These are phyloP conservation scores for Colletotrichum cereale DNA, from an alignment of 2,329 filamentous ascomycete genomes.

Conservation along the genomic window DNA sequence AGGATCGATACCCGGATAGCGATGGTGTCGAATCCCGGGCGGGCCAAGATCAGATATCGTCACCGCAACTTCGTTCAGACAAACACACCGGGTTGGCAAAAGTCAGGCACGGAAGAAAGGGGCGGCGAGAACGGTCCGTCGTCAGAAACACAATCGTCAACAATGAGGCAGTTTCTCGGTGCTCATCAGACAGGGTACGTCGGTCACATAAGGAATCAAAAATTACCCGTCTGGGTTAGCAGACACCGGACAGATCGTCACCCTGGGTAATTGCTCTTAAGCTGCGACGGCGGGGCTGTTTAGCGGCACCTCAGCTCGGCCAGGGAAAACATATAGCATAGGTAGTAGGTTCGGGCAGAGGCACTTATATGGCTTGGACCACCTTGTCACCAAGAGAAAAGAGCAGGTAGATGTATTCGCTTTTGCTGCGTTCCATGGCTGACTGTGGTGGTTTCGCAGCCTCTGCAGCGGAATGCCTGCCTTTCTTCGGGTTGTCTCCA, in stretches of 20 bases:
- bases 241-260: slow-evolving; percentile 4
- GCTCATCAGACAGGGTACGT: neutral
- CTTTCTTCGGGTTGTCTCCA: slow-evolving; percentile 19
- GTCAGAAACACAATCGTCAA: slow-evolving; percentile 2
- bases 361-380: slow-evolving; percentile 1
- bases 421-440: neutral
- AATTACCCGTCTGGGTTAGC: neutral
- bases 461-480: slow-evolving; percentile 19
- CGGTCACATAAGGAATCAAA: neutral
- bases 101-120: slow-evolving; percentile 12
- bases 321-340: neutral
- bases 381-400: slow-evolving; percentile 10
- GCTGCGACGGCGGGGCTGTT: neutral
- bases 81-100: neutral
- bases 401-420: neutral
- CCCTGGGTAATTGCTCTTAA: slow-evolving; percentile 3
- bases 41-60: slow-evolving; percentile 18
- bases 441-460: neutral
- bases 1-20: slow-evolving; percentile 18
- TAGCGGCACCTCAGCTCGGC: neutral
- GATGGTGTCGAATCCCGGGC: slow-evolving; percentile 26
- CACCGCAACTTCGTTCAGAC: slow-evolving; percentile 24
- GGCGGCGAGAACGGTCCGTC: neutral
- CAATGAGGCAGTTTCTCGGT: slow-evolving; percentile 11
- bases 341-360: neutral